phyloP scores from a whole-genome alignment of 495 filamentous ascomycete genomes.

The Tuber microsphaerosporum region DNA sequence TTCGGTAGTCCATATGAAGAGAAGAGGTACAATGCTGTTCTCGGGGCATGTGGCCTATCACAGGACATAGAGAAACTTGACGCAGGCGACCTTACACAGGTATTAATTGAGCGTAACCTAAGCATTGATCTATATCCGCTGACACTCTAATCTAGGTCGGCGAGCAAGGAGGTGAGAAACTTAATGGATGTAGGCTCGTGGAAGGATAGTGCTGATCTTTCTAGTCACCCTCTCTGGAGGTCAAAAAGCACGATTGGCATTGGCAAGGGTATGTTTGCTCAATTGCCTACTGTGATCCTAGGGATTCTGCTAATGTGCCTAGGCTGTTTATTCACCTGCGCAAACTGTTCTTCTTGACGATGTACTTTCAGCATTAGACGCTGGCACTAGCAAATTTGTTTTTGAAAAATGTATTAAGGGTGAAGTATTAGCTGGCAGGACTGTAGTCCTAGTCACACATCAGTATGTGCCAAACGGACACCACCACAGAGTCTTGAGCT shows the following conservation, averaged over 20 bases:
- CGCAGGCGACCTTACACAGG: slow-evolving; percentile 59
- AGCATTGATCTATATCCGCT: slow-evolving; percentile 58
- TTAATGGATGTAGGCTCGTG: slow-evolving; percentile 48
- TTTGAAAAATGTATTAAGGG: slow-evolving; percentile 50
- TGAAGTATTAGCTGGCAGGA: slow-evolving; percentile 46
- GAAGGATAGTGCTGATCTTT: slow-evolving; percentile 45
- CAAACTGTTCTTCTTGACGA: slow-evolving; percentile 63
- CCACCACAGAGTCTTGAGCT: slow-evolving; percentile 23
- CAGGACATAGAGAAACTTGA: slow-evolving; percentile 58
- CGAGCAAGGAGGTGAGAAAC: slow-evolving; percentile 43
- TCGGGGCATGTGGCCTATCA: slow-evolving; percentile 58
- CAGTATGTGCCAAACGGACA: slow-evolving; percentile 43
- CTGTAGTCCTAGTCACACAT: slow-evolving; percentile 52
- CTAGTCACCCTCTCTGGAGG: slow-evolving; percentile 62
- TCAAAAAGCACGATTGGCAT: slow-evolving; percentile 60
- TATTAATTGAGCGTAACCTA: slow-evolving; percentile 61
- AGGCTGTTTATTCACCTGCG: slow-evolving; percentile 58
- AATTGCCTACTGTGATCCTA: background rate
- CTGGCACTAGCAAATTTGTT: slow-evolving; percentile 49
- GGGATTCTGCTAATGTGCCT: background rate
- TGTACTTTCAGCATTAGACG: slow-evolving; percentile 58
- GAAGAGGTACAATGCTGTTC: slow-evolving; percentile 50
- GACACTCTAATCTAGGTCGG: slow-evolving; percentile 54
- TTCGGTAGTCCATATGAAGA: slow-evolving; percentile 50
- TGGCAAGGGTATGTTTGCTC: slow-evolving; percentile 50